A percentile compares a stretch with the other conserved stretches of the same genome.
phyloP scores from a whole-genome alignment of 768 basidiomycete species.

The Rhizopogon vesiculosus region DNA sequence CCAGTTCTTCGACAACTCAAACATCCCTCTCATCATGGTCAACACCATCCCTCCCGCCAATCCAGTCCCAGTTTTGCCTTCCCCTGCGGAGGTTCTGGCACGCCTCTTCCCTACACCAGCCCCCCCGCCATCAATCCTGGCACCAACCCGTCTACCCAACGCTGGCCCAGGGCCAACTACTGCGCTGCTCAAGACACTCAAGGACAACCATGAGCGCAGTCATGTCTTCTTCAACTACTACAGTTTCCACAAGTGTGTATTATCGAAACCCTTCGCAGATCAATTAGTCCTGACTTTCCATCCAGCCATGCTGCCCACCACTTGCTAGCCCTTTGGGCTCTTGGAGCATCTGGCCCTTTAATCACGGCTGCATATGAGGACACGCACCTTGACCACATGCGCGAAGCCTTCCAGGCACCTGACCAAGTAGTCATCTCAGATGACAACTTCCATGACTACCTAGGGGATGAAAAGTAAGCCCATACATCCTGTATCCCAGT shows the following conservation, averaged over 20 bases:
- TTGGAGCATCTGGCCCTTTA: conserved; percentile 46
- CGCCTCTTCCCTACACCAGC: conserved; percentile 28
- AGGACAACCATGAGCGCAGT: conserved; percentile 47
- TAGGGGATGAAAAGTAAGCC: conserved; percentile 27
- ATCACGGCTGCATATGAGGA: conserved; percentile 38
- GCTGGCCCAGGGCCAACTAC: conserved; percentile 32
- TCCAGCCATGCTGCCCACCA: conserved; percentile 55
- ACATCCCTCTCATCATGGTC: not conserved
- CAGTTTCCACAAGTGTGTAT: conserved; percentile 27
- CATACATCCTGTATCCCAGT: not conserved
- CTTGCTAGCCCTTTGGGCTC: conserved; percentile 50
- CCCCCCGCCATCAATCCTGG: conserved; percentile 23
- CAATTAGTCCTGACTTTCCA: not conserved
- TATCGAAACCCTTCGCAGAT: not conserved
- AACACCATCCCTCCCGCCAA: not conserved
- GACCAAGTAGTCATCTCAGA: conserved; percentile 16
- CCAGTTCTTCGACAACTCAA: too few species aligned
- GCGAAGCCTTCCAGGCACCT: conserved; percentile 28
- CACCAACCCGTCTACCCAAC: conserved; percentile 33
- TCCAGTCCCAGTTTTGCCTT: conserved; percentile 12
- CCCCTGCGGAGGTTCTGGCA: conserved; percentile 17
- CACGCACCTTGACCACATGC: conserved; percentile 34
- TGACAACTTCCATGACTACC: conserved; percentile 17
- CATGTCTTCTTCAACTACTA: conserved; percentile 50
- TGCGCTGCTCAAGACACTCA: conserved; percentile 36